A percentile compares a stretch with the other conserved stretches of the same genome.
phyloP scores from a whole-genome alignment of 1,284 basidiomycete species.

The Leccinum ponderosum region DNA sequence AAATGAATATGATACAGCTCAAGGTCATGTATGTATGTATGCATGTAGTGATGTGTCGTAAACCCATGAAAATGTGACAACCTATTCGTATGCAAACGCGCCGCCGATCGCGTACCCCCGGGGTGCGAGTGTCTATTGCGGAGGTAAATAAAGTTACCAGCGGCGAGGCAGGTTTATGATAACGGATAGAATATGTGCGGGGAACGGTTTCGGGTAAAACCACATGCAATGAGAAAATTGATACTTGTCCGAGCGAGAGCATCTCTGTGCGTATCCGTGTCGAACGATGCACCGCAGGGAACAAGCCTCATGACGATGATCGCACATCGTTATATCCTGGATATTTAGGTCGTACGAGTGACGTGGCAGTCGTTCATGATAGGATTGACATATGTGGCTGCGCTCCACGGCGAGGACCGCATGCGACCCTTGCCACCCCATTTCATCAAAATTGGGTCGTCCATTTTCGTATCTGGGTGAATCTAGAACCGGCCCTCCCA shows the following conservation, averaged over 20 bases:
- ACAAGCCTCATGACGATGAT: constrained; percentile 6
- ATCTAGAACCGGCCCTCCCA: constrained; percentile 84
- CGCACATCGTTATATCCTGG: constrained; percentile 10
- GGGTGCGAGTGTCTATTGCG: constrained; percentile 6
- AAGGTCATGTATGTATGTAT: constrained; percentile 4
- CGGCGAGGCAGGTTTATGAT: constrained; percentile 13
- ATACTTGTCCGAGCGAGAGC: not conserved
- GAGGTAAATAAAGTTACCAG: constrained; percentile 23
- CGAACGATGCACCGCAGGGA: constrained; percentile 11
- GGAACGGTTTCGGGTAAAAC: constrained; percentile 1
- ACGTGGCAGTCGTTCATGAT: constrained; percentile 7
- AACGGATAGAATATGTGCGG: constrained; percentile 26
- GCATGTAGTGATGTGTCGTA: not conserved
- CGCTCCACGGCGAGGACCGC: constrained; percentile 12
- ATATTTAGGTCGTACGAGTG: constrained; percentile 11
- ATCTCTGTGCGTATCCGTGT: not conserved
- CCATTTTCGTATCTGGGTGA: constrained; percentile 76
- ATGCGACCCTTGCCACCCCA: constrained; percentile 35
- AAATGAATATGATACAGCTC: constrained; percentile 4
- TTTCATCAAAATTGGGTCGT: constrained; percentile 46
- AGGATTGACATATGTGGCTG: constrained; percentile 1
- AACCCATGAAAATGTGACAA: not conserved
- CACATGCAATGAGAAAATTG: not conserved
- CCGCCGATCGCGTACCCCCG: not conserved
- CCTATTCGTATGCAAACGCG: not conserved